Evolutionary conservation across 2,329 filamentous ascomycete genomes (phyloP).

Genomic region (Colletotrichum sp.): DNA sequence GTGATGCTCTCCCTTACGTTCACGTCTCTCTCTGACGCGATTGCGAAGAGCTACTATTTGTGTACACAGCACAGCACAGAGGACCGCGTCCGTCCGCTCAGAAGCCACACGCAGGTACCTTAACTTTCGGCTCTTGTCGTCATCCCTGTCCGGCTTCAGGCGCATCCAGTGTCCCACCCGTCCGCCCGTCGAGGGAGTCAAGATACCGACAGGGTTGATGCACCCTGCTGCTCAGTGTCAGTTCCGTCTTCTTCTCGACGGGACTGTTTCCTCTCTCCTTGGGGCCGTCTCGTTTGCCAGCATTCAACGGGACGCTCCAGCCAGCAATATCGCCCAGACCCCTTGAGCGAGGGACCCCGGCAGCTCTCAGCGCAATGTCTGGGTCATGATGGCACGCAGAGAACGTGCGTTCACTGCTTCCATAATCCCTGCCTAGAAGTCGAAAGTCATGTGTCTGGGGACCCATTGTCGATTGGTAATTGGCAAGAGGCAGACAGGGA

Average conservation of each 20-base stretch:
- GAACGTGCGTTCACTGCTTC: slow-evolving; percentile 13
- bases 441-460: slow-evolving; percentile 3
- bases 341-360: neutral
- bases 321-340: neutral
- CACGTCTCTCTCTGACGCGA: neutral
- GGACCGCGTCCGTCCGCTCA: neutral
- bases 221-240: neutral
- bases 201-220: neutral
- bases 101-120: neutral
- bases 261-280: neutral
- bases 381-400: slow-evolving; percentile 1
- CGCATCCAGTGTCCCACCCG: neutral
- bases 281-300: neutral
- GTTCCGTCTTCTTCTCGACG: neutral
- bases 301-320: neutral
- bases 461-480: neutral
- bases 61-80: neutral
- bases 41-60: neutral
- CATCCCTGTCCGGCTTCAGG: neutral
- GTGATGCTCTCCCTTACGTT: neutral
- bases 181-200: neutral
- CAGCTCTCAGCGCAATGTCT: neutral
- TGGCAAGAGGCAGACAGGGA: neutral
- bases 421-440: slow-evolving; percentile 3
- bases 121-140: neutral